Conservation (phyloP, 768 basidiomycete genomes). For the Termitomyces sp. region DNA sequence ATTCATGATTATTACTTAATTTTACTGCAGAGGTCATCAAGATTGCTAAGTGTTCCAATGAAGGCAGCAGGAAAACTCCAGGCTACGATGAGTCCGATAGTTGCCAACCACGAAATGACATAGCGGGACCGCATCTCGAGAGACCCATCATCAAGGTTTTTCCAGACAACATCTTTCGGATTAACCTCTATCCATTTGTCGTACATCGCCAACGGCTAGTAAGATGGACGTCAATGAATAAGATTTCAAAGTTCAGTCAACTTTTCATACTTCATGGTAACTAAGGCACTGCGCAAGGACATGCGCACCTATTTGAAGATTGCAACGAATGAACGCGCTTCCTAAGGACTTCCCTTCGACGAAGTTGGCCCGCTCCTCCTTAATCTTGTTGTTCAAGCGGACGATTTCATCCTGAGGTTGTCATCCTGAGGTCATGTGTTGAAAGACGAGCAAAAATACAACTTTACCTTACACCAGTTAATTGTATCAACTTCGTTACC, state of each 20-base stretch:
- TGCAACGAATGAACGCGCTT: slow-evolving; percentile 60
- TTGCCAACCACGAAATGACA: slow-evolving; percentile 48
- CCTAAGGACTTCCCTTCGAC: slow-evolving; percentile 42
- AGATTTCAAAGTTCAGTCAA: not conserved
- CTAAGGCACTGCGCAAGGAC: slow-evolving; percentile 58
- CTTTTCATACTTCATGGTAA: slow-evolving; percentile 37
- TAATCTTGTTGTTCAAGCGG: slow-evolving; percentile 33
- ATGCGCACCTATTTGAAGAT: slow-evolving; percentile 70
- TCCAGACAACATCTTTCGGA: slow-evolving; percentile 53
- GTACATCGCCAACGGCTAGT: slow-evolving; percentile 49
- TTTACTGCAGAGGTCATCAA: slow-evolving; percentile 43
- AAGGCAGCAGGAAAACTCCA: slow-evolving; percentile 67
- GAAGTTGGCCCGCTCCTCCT: slow-evolving; percentile 29
- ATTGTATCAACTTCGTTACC: not conserved
- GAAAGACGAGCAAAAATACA: not conserved
- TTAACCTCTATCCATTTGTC: slow-evolving; percentile 55
- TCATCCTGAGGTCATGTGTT: not conserved
- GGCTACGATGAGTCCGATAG: slow-evolving; percentile 51
- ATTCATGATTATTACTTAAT: slow-evolving; percentile 28
- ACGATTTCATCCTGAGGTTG: not conserved
- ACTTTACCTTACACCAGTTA: not conserved
- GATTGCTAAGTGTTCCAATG: slow-evolving; percentile 58
- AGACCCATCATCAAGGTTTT: slow-evolving; percentile 46
- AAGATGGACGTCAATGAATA: not conserved
- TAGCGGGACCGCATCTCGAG: slow-evolving; percentile 50